Conservation (phyloP, 192 early-diverging fungal species). For the Umbelopsis isabellina region DNA sequence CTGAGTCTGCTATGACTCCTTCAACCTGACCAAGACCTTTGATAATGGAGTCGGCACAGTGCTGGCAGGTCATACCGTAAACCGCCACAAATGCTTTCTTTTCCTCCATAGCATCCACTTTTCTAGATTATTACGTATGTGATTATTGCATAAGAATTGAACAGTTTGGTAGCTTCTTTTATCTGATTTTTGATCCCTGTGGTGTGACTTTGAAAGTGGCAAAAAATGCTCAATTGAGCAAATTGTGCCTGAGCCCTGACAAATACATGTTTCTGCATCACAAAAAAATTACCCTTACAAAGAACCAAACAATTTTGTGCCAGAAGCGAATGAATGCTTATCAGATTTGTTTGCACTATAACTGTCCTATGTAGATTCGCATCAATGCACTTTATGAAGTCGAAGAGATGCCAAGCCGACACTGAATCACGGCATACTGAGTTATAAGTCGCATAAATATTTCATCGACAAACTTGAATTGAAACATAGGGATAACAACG, state of each 20-base stretch:
- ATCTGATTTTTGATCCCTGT: constrained; percentile 4
- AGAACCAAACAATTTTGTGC: too few species aligned
- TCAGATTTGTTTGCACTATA: too few species aligned
- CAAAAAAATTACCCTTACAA: neutral
- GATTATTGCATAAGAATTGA: neutral
- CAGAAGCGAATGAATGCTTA: too few species aligned
- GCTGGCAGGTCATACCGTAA: constrained; percentile 85
- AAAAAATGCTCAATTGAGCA: constrained; percentile 1
- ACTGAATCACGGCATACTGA: too few species aligned
- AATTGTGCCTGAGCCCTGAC: neutral
- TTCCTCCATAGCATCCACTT: neutral
- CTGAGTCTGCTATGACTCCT: constrained; percentile 54
- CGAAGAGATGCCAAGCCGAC: too few species aligned
- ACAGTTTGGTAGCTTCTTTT: neutral
- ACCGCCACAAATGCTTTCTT: constrained; percentile 57
- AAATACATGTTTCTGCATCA: neutral
- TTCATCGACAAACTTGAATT: too few species aligned
- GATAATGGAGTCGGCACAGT: constrained; percentile 79
- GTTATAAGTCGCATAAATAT: too few species aligned
- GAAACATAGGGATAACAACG: too few species aligned
- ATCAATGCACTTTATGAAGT: too few species aligned
- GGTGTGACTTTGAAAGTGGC: constrained; percentile 6
- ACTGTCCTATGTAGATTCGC: too few species aligned
- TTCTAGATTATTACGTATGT: neutral
- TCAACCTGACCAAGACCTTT: constrained; percentile 48